Evolutionary conservation across 176 grass and related monocot genomes (phyloP), one percentile per base, ranked within the genome.

Genomic region (Secale cereale): DNA sequence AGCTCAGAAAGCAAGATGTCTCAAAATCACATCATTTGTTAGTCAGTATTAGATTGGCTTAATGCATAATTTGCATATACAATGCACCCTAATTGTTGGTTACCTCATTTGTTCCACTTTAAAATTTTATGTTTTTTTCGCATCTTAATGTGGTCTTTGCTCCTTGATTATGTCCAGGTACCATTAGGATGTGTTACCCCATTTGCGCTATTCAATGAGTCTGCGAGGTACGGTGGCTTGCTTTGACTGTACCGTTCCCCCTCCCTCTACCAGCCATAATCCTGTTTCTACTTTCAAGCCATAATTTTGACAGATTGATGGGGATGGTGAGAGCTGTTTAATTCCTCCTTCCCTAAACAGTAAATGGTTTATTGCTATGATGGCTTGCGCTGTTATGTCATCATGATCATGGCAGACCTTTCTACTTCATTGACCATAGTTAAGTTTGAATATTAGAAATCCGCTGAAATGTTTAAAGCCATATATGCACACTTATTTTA

Each of bases 121-220:
- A 19, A 73, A 6, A 26, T 16, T 50, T 2, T 46, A 35, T 72
- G 1, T 12, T 32, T 72, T 78, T 35, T 10, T 14, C 43, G 50
- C 39, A 70, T 89, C 17, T 40, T 88, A 73, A 88, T 67, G 16
- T 78, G 23, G 70, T 32, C 59, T 56, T 78, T 69, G 23, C 45
- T 86, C 28, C 39, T 61, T 74, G 65, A 81, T 72, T 90, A 72
- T 88, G 78, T 80, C 32, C 77, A 98, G 96, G 97, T 98, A 23
- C 89, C 93, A 11, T 79, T 98, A 74, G 97, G 97, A 16, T 98
- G 91, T 61, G 97, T 98, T 82, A 98, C 93, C 81, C 97, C 97
- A 61, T 95, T 98, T 89, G 93, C 90, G 16, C 74, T 98, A 83
- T 84, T 98, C 79, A 98, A 96, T 61, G 93, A 94, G 27, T 94